Base-by-base conservation (phyloP, 2,329 filamentous ascomycete species). In the Epichloe aotearoae region DNA sequence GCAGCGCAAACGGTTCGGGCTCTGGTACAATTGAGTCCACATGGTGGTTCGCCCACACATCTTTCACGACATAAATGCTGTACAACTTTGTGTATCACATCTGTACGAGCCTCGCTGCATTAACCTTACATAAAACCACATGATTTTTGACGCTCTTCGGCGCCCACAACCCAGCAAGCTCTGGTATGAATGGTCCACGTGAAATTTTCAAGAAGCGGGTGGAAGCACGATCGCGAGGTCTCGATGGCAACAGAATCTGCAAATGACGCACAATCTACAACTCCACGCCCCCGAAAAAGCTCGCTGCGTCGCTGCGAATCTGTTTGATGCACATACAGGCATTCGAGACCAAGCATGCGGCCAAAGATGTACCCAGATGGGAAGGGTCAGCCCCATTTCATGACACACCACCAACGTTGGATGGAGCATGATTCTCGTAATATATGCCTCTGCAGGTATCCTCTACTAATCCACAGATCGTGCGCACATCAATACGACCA, bases 331-430 rank as follows among this genome's bases (percentile, higher is more conserved):
- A 36, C 20, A 52, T 45, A 49, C 46, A 52, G 23, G 34, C 41
- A 49, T 52, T 42, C 14, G 40, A 12, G 26, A 15, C 50, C 36
- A 52, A 40, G 34, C 15, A 43, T 52, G 46, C 46, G 46, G 50
- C 50, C 50, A 45, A n/a, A 49, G 17, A 52, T 49, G 46, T 39
- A 45, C 34, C 50, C 50, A 34, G 36, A 52, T 40, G 34, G 37
- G 23, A 30, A 48, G 20, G 17, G 41, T 52, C 40, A 39, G 41
- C 46, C 50, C 41, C 36, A 36, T 20, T 45, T 14, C 23, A 45
- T 36, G 30, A 38, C 36, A 48, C 46, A 52, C 40, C 40, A 48
- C 23, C 43, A 26, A 14, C 19, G 17, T 37, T 42, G 40, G 33
- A 40, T 40, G 23, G 45, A 12, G 30, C 10, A 15, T 7, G 38